Percentiles rank a stretch among this genome's conserved stretches.
These are phyloP conservation scores for Orychophragmus violaceus DNA, from an alignment of 345 rosid genomes.

Conservation along the genomic window DNA sequence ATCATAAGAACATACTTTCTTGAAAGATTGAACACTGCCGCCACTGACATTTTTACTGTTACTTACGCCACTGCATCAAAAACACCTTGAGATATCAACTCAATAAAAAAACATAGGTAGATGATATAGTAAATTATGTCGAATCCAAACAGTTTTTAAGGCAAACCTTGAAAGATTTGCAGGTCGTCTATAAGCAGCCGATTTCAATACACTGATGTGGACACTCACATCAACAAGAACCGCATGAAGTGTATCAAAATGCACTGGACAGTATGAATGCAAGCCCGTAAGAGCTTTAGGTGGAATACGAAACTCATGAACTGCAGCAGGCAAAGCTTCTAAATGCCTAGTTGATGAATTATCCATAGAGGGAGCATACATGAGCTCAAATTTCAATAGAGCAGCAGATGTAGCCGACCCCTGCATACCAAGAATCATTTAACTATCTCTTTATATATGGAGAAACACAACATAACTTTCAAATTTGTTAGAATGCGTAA, in stretches of 20 bases:
- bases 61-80: conserved; percentile 42
- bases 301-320: conserved; percentile 89
- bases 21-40: conserved; percentile 36
- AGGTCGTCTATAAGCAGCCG: conserved; percentile 41
- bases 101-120: background rate
- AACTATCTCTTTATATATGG: background rate
- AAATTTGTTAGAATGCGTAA: background rate
- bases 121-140: background rate
- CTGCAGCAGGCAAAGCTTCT: conserved; percentile 54
- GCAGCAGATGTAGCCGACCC: conserved; percentile 68
- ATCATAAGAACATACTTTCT: conserved; percentile 45
- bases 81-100: conserved; percentile 26
- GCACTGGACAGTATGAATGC: conserved; percentile 92
- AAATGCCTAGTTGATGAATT: conserved; percentile 40
- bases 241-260: conserved; percentile 79
- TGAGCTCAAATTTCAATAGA: conserved; percentile 85
- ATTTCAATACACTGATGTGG: conserved; percentile 62
- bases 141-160: conserved; percentile 12
- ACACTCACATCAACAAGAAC: conserved; percentile 77
- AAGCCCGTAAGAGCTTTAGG: conserved; percentile 86
- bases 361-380: conserved; percentile 62
- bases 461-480: background rate
- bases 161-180: conserved; percentile 61
- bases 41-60: conserved; percentile 34
- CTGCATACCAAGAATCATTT: conserved; percentile 35